Base-by-base conservation (phyloP, 2,329 filamentous ascomycete genomes). In the Talaromyces atroroseus region DNA sequence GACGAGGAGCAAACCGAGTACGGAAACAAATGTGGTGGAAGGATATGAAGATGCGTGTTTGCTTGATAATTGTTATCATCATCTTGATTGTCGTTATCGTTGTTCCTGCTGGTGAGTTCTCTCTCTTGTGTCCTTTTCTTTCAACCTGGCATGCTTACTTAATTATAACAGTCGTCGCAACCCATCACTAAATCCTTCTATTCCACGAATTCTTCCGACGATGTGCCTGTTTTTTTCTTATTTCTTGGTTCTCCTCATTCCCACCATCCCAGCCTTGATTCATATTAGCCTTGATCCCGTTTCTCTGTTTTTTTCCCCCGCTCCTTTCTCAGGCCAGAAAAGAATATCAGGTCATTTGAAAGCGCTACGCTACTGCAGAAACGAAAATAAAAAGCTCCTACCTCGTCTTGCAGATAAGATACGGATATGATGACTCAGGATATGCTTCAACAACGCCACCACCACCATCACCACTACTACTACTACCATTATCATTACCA, bases 1-100 rank as follows among this genome's bases (percentile, higher is more conserved):
- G 92, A 68, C 87, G 92, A 64, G 92, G 94, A 63, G 94, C 95
- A 76, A 99, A 97, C 81, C 82, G 90, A 67, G 92, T 99, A 66
- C 86, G 94, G 75, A 92, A 92, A 81, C 87, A 95, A 60, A 97
- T 97, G 92, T 97, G 92, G 92, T 97, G 92, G 92, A 97, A 97
- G 83, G 92, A 97, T 71, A 95, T 96, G 90, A 97, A 97, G 85
- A 99, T 99, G 94, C 87, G 94, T 75, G 94, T 96, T 81, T 97
- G 92, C 78, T 80, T 99, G 61, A 88, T 95, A 71, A 81, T 86
- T 58, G 94, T 92, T 68, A 88, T 99, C 75, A 88, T 97, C 73
- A 83, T 97, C 65, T 81, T 99, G 66, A 83, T 99, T 64, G 79
- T 95, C 65, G 84, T 99, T 74, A 97, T 99, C 73, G 94, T 99